Conservation (phyloP, 345 rosid genomes). For the Rhizophora mangle region DNA sequence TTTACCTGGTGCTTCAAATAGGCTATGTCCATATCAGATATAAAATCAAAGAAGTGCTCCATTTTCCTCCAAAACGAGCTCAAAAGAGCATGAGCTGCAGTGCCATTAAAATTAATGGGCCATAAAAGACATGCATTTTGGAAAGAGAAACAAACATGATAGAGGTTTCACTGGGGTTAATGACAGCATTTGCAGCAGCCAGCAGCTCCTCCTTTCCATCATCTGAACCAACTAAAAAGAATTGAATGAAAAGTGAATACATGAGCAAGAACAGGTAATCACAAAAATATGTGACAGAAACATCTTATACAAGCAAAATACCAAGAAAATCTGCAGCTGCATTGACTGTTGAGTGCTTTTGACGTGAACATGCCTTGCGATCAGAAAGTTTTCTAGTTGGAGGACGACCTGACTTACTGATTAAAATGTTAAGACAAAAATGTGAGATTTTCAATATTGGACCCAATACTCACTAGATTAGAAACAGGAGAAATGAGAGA, state of each 20-base stretch:
- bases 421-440: conserved; percentile 27
- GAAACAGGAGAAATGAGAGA: conserved; percentile 5
- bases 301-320: conserved; percentile 31
- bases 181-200: conserved; percentile 74
- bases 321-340: conserved; percentile 75
- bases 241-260: conserved; percentile 28
- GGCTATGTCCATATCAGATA: conserved; percentile 62
- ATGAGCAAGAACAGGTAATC: conserved; percentile 14
- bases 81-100: conserved; percentile 56
- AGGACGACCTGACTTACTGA: conserved; percentile 87
- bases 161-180: conserved; percentile 49
- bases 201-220: conserved; percentile 77
- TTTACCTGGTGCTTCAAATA: conserved; percentile 71
- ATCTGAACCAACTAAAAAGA: conserved; percentile 61
- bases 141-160: neutral
- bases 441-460: conserved; percentile 21
- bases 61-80: conserved; percentile 76
- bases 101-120: conserved; percentile 33
- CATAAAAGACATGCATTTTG: conserved; percentile 7
- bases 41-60: conserved; percentile 70
- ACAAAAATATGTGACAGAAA: conserved; percentile 18
- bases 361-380: conserved; percentile 76
- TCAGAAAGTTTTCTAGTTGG: conserved; percentile 87
- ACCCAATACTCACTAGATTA: neutral
- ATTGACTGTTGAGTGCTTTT: conserved; percentile 54